Base-by-base conservation (phyloP, 2,329 filamentous ascomycete species). In the Mycosphaerella sp. region DNA sequence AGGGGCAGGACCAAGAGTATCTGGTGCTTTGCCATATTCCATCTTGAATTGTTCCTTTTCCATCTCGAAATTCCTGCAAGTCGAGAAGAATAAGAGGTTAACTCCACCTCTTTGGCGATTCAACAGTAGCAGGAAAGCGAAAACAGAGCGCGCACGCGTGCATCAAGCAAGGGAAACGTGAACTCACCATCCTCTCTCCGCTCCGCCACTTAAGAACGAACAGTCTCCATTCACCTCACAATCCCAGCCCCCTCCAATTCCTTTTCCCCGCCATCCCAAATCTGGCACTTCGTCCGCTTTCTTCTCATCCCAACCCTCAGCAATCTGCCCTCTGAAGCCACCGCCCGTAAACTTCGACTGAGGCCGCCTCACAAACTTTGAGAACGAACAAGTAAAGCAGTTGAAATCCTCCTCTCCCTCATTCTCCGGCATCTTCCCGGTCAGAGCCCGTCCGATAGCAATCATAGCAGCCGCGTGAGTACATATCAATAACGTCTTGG, bases 381-480 rank as follows among this genome's bases (percentile, higher is more conserved):
- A 89, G 61, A 95, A 67, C 0, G 87, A 84, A 64, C 88, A 91
- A 1, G 89, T 95, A 67, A 85, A 95, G 54, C 88, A 88, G 53
- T 79, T 75, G 66, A 95, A 96, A 68, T 96, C 90, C 56, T 93
- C 85, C 46, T 79, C 79, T 6, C 80, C 80, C 27, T 82, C 75
- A 65, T 85, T 81, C 0, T 81, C 77, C 0, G 90, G 90, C 77
- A 91, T 83, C 25, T 62, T 57, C 8, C 89, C 89, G 1, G 90
- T 96, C 61, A 98, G 73, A 1, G 82, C 83, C 36, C 93, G 79
- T 0, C 91, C 91, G 59, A 93, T 79, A 7, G 87, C 85, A 66
- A 98, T 96, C 63, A 97, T 79, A 9, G 85, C 82, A 3, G 93
- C 93, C 1, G 93, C 93, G 72, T 98, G 93, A 1, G 87, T 86